phyloP scores from a whole-genome alignment of 2,329 filamentous ascomycete genomes.

The Alternaria sp. region DNA sequence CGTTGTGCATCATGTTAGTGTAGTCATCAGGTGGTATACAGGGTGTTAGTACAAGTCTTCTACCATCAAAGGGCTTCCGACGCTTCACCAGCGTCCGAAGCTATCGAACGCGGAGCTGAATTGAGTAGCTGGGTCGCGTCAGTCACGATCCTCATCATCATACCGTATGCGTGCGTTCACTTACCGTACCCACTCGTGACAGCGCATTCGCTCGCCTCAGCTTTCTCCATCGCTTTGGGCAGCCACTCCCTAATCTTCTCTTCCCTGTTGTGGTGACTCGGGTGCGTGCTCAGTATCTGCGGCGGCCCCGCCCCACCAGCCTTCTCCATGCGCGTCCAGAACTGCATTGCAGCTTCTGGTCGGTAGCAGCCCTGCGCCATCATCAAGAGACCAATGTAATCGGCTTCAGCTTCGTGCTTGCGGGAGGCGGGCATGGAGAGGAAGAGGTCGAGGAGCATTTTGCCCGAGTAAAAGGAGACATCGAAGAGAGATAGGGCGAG shows the following conservation, averaged over 20 bases:
- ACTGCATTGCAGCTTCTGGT: slow-evolving; percentile 68
- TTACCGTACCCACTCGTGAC: slow-evolving; percentile 28
- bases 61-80: neutral
- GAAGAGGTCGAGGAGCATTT: slow-evolving; percentile 64
- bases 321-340: slow-evolving; percentile 69
- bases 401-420: slow-evolving; percentile 76
- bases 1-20: neutral
- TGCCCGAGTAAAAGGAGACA: slow-evolving; percentile 49
- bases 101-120: slow-evolving; percentile 18
- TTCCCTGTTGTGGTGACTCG: slow-evolving; percentile 70
- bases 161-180: neutral
- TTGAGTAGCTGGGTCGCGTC: slow-evolving; percentile 3
- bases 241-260: slow-evolving; percentile 68
- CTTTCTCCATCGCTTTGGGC: slow-evolving; percentile 49
- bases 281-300: slow-evolving; percentile 79
- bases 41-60: neutral
- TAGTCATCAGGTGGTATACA: neutral
- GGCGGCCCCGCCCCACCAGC: slow-evolving; percentile 61
- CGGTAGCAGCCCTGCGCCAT: slow-evolving; percentile 83
- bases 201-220: slow-evolving; percentile 41
- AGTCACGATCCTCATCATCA: neutral
- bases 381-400: slow-evolving; percentile 82
- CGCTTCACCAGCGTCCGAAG: slow-evolving; percentile 16
- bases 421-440: slow-evolving; percentile 72
- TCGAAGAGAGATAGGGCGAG: slow-evolving; percentile 48